These are phyloP conservation scores for Geotrichum citri-aurantii DNA, from an alignment of 1,139 yeast genomes.

Conservation along the genomic window DNA sequence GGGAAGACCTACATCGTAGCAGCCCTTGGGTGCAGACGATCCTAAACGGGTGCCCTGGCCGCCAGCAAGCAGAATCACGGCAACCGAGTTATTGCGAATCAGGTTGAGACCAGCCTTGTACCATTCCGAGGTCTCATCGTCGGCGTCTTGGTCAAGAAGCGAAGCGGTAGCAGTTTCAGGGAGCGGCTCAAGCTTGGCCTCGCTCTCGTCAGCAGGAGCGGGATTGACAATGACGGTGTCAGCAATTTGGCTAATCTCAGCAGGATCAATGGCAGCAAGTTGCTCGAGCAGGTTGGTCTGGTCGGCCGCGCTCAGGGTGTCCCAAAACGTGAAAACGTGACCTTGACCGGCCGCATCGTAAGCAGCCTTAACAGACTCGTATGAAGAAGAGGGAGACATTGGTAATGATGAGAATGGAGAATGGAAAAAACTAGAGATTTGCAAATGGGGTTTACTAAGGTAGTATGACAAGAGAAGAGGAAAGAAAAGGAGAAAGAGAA, in stretches of 20 bases:
- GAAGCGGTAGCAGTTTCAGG: conserved; percentile 37
- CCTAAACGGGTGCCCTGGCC: conserved; percentile 98
- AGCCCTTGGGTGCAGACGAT: conserved; percentile 85
- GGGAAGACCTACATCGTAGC: conserved; percentile 81
- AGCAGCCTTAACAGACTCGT: conserved; percentile 22
- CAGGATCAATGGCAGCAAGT: conserved; percentile 36
- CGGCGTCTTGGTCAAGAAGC: conserved; percentile 27
- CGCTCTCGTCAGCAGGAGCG: conserved; percentile 10
- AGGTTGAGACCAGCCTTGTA: conserved; percentile 57
- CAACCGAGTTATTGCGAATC: conserved; percentile 68
- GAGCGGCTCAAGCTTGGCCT: conserved; percentile 31
- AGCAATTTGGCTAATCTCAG: conserved; percentile 31
- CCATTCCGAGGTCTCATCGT: conserved; percentile 42
- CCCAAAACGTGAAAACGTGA: conserved; percentile 40
- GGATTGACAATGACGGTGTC: conserved; percentile 24
- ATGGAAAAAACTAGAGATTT: background rate
- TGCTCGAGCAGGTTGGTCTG: conserved; percentile 31
- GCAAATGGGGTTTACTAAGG: background rate
- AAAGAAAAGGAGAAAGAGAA: background rate
- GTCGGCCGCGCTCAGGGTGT: conserved; percentile 30
- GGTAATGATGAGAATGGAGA: background rate
- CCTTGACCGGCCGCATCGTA: conserved; percentile 39
- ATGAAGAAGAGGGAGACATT: background rate
- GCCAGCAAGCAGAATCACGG: conserved; percentile 89
- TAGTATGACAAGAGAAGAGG: background rate